Evolutionary conservation across 2,329 filamentous ascomycete genomes (phyloP).

Genomic region (Lasiodiplodia citricola): DNA sequence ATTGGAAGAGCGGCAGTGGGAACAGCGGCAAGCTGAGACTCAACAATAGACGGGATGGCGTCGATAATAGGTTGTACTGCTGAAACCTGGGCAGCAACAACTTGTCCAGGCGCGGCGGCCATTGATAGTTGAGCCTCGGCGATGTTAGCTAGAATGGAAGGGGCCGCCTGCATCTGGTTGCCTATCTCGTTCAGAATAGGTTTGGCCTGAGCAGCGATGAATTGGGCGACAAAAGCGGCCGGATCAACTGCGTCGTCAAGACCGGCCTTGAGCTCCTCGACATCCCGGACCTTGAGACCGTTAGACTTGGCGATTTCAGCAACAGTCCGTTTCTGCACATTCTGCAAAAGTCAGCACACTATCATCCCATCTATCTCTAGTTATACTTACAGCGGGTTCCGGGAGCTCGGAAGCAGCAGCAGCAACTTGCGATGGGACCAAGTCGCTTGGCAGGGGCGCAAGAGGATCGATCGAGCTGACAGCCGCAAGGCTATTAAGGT

Average conservation of each 20-base stretch:
- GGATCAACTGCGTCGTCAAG: conserved; percentile 2
- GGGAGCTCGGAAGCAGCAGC: conserved; percentile 4
- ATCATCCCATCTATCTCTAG: background rate
- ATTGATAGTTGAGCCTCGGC: conserved; percentile 4
- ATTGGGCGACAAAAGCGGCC: background rate
- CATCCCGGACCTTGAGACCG: background rate
- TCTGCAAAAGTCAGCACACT: background rate
- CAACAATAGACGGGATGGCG: background rate
- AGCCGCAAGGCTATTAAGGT: background rate
- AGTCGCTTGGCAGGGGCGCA: background rate
- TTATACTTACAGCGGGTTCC: background rate
- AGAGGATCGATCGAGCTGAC: background rate
- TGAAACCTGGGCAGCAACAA: background rate
- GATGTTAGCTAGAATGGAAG: background rate
- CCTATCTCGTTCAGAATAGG: conserved; percentile 7
- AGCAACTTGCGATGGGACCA: background rate
- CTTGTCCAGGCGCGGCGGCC: background rate
- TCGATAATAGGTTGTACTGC: background rate
- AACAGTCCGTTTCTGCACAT: background rate
- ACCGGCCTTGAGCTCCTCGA: background rate
- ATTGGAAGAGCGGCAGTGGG: background rate
- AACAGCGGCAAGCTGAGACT: background rate
- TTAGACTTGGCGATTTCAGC: background rate
- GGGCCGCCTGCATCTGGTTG: conserved; percentile 11
- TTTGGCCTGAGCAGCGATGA: conserved; percentile 10